phyloP scores from a whole-genome alignment of 2,329 filamentous ascomycete species.

The Alternaria conjuncta region DNA sequence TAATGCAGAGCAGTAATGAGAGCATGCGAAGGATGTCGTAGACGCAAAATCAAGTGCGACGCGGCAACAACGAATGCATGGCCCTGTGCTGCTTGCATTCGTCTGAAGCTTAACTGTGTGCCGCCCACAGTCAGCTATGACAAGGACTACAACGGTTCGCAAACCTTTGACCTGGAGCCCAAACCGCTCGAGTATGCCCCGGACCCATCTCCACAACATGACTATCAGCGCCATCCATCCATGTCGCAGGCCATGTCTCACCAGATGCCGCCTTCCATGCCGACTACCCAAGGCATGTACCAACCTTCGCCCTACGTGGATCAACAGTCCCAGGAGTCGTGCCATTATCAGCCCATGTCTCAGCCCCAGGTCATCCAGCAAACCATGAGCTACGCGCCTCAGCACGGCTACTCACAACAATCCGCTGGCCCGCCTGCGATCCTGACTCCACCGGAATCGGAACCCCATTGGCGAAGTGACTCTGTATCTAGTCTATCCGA shows the following conservation, averaged over 20 bases:
- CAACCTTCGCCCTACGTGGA: conserved; percentile 45
- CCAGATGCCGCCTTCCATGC: conserved; percentile 38
- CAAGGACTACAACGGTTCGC: conserved; percentile 57
- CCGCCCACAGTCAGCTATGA: conserved; percentile 84
- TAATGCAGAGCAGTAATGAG: conserved; percentile 75
- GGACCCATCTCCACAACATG: conserved; percentile 48
- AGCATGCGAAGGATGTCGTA: conserved; percentile 92
- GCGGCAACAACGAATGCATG: conserved; percentile 96
- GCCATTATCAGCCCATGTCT: conserved; percentile 47
- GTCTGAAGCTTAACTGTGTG: conserved; percentile 90
- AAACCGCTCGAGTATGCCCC: conserved; percentile 50
- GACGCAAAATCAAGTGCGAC: conserved; percentile 98
- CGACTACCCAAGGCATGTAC: conserved; percentile 45
- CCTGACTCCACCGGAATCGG: conserved; percentile 59
- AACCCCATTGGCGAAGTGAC: conserved; percentile 46
- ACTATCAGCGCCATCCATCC: conserved; percentile 46
- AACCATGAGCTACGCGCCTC: conserved; percentile 43
- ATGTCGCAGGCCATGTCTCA: conserved; percentile 39
- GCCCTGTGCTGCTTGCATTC: conserved; percentile 93
- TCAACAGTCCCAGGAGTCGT: conserved; percentile 40
- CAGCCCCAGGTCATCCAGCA: conserved; percentile 42
- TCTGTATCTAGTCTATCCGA: conserved; percentile 73
- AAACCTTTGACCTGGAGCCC: conserved; percentile 51
- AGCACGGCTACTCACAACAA: conserved; percentile 42
- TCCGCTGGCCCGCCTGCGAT: conserved; percentile 34